These are phyloP conservation scores for Malus asiatica DNA, from an alignment of 306 rosid genomes.

Conservation along the genomic window DNA sequence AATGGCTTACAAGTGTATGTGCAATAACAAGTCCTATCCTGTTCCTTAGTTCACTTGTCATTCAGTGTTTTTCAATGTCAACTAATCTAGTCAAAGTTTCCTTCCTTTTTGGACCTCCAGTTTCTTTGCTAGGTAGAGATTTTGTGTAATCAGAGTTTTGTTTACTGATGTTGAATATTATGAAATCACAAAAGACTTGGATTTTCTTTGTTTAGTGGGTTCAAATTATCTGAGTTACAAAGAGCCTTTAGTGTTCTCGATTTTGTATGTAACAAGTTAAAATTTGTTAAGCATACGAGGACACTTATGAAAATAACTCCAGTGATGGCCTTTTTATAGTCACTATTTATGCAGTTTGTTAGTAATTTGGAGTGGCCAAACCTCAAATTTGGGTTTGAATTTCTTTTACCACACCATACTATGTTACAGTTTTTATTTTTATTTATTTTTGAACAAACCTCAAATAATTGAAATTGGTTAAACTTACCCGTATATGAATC, in stretches of 20 bases:
- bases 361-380: no score
- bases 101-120: not conserved
- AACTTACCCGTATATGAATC: no score
- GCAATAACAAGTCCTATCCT: conserved; percentile 70
- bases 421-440: no score
- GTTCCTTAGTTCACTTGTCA: conserved; percentile 39
- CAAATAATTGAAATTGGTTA: no score
- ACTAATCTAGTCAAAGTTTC: not conserved
- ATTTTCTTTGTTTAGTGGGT: not conserved
- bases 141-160: conserved; percentile 18
- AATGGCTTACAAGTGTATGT: conserved; percentile 92
- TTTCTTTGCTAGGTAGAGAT: not conserved
- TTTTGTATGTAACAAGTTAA: not conserved
- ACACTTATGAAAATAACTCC: no score
- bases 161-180: not conserved
- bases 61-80: not conserved
- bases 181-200: not conserved
- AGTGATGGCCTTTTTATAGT: no score
- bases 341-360: no score
- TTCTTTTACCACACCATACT: no score
- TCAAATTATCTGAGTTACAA: not conserved
- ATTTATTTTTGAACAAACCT: no score
- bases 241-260: not conserved
- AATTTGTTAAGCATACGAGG: not conserved
- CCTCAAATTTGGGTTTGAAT: no score